These are phyloP conservation scores for Endogone sp. DNA, from an alignment of 192 early-diverging fungal species.

Conservation along the genomic window DNA sequence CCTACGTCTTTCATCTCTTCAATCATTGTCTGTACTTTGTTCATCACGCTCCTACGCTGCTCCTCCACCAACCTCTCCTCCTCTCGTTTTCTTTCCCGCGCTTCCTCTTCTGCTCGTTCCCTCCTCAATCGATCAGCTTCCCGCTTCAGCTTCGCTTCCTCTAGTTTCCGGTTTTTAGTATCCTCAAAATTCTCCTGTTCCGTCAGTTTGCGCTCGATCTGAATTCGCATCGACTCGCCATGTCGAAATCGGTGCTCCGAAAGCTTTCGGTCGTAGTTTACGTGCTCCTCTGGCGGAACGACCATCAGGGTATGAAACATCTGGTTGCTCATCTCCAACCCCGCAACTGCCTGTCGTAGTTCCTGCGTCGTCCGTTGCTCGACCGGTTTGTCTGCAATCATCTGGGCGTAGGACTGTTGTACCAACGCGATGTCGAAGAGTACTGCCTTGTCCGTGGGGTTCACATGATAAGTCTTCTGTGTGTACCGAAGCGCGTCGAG, in stretches of 20 bases:
- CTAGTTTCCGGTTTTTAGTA: conserved; percentile 40
- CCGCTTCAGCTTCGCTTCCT: conserved; percentile 50
- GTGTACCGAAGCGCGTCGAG: conserved; percentile 48
- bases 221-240: conserved; percentile 53
- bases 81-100: conserved; percentile 27
- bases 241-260: conserved; percentile 57
- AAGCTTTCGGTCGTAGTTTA: conserved; percentile 59
- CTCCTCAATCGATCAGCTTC: conserved; percentile 43
- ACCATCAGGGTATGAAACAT: conserved; percentile 39
- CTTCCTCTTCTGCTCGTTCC: conserved; percentile 27
- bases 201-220: conserved; percentile 47
- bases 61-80: conserved; percentile 46
- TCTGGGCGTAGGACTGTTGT: conserved; percentile 77
- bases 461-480: conserved; percentile 38
- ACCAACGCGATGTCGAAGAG: conserved; percentile 76
- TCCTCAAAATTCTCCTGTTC: conserved; percentile 61
- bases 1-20: conserved; percentile 31
- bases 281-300: conserved; percentile 34
- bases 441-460: conserved; percentile 52
- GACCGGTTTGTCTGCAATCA: conserved; percentile 67
- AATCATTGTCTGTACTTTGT: conserved; percentile 33
- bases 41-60: conserved; percentile 34
- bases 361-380: conserved; percentile 55
- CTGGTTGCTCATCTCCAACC: conserved; percentile 44
- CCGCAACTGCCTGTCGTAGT: conserved; percentile 54